Percentiles rank a stretch among this genome's conserved stretches.
Evolutionary conservation across 2,329 filamentous ascomycete genomes (phyloP).

Genomic region (Arthrobotrys pseudoclavata): DNA sequence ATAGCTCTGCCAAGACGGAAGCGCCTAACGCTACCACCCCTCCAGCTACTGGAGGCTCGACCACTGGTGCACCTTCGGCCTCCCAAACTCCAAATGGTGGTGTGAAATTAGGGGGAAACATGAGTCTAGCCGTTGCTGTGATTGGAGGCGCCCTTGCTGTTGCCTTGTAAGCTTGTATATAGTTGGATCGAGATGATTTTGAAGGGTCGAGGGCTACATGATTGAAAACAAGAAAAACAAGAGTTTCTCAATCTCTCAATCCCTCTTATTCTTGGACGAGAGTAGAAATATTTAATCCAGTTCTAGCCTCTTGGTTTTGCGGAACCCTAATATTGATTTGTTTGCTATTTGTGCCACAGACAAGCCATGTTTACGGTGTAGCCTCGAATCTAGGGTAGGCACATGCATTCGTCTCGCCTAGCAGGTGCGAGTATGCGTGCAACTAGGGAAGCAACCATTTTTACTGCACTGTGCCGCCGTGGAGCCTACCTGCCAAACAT

Average conservation of each 20-base stretch:
- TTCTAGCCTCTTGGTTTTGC: not conserved
- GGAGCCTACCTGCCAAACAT: too few relatives aligned
- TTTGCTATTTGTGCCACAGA: not conserved
- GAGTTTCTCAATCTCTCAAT: not conserved
- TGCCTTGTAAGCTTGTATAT: conserved; percentile 27
- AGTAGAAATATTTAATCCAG: not conserved
- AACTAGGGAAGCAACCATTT: too few relatives aligned
- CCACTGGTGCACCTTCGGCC: conserved; percentile 20
- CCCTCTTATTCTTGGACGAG: not conserved
- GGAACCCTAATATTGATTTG: not conserved
- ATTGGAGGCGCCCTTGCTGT: conserved; percentile 28
- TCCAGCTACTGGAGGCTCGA: conserved; percentile 1
- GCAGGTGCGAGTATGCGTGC: too few relatives aligned
- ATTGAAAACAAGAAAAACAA: not conserved
- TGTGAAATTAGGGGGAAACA: not conserved
- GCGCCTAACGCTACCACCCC: conserved; percentile 5
- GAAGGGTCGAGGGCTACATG: not conserved
- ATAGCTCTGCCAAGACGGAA: conserved; percentile 14
- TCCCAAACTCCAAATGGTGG: conserved; percentile 40
- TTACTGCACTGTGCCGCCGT: too few relatives aligned
- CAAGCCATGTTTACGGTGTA: too few relatives aligned
- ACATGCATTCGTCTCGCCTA: too few relatives aligned
- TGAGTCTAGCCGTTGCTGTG: conserved; percentile 27
- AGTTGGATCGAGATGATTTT: not conserved
- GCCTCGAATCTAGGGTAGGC: too few relatives aligned